These are phyloP conservation scores for Daucus carota DNA, from an alignment of 129 eudicot genomes.

Conservation along the genomic window DH1_v3.0 NC_030387.2:6022501-6023000, in stretches of 20 bases:
- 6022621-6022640: slow-evolving; percentile 55
- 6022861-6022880: slow-evolving; percentile 22
- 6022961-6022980: slow-evolving; percentile 37
- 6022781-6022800: slow-evolving; percentile 85
- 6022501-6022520: slow-evolving; percentile 78
- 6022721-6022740: slow-evolving; percentile 86
- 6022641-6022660: slow-evolving; percentile 55
- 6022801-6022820: slow-evolving; percentile 86
- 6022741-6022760: slow-evolving; percentile 85
- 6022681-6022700: slow-evolving; percentile 78
- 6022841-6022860: slow-evolving; percentile 36
- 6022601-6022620: slow-evolving; percentile 60
- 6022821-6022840: slow-evolving; percentile 66
- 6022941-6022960: slow-evolving; percentile 61
- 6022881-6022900: slow-evolving; percentile 21
- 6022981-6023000: slow-evolving; percentile 94
- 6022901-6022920: slow-evolving; percentile 32
- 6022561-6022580: slow-evolving; percentile 87
- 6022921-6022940: slow-evolving; percentile 72
- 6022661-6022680: slow-evolving; percentile 72
- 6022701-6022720: slow-evolving; percentile 55
- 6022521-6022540: slow-evolving; percentile 88
- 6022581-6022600: slow-evolving; percentile 70
- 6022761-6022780: slow-evolving; percentile 88
- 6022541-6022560: slow-evolving; percentile 89